Base-by-base conservation (phyloP, 176 grass and related monocot genomes). In the Carex myosuroides region DNA sequence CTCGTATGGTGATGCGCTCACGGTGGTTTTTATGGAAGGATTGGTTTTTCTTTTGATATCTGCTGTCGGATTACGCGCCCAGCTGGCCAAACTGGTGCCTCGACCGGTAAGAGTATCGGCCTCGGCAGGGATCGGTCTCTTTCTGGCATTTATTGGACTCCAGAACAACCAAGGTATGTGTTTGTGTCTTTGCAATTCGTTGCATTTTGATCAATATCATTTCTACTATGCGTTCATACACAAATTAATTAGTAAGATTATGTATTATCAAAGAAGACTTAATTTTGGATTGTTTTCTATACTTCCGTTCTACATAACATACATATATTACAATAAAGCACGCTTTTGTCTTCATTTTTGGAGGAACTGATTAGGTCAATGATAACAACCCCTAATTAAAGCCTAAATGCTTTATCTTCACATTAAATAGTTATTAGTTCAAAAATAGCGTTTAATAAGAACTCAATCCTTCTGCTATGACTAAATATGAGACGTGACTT, bases 131-230 rank as follows among this genome's bases (percentile, higher is more conserved):
- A 87, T 87, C 33, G 86, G 86, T 16, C 86, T 87, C 37, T 87
- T 87, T 73, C 67, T 87, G 53, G 86, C 86, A 13, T 87, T 87
- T 56, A 87, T 83, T 37, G 86, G 86, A 48, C 86, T 87, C 39
- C 86, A 87, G 13, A 75, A 82, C 65, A 50, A 87, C 39, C 79
- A 87, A 75, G 86, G 86, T 65, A 42, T 80, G 35, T 0, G 9
- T 61, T 48, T 75, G 44, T 68, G 35, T 22, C 32, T 68, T 35
- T 17, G 30, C 26, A 26, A n/a, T 18, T 77, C 1, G 17, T 54
- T 77, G 44, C 72, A 50, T 55, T 77, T 77, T 60, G 14, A 62
- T 81, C 3, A 42, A 2, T 62, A 62, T 53, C 71, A 50, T 75
- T 52, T 68, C 24, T 37, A 1, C 11, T 53, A 26, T 29, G 44